Evolutionary conservation across 306 rosid genomes (phyloP).

Genomic region (Medicago ruthenica): DNA sequence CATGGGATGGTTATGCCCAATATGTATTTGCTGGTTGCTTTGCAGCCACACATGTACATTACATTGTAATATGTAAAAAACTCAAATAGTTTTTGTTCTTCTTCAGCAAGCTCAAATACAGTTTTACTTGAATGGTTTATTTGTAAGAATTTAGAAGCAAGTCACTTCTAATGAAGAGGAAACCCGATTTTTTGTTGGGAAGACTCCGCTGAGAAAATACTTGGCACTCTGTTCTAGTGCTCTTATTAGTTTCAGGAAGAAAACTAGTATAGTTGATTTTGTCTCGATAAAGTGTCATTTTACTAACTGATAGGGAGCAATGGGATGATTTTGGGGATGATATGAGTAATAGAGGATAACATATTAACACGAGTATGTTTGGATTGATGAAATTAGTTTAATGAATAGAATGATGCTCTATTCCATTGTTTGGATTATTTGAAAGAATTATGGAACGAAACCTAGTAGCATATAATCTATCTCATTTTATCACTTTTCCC

Average conservation of each 20-base stretch:
- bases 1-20: constrained; percentile 6
- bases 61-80: background rate
- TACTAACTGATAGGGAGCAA: background rate
- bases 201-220: background rate
- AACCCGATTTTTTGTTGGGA: background rate
- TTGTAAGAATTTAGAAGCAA: background rate
- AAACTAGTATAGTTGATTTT: background rate
- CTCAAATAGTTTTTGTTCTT: background rate
- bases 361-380: background rate
- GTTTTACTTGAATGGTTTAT: background rate
- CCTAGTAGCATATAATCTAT: too few relatives aligned
- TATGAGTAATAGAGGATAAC: background rate
- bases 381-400: background rate
- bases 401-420: too few relatives aligned
- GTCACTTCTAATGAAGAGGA: background rate
- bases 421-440: too few relatives aligned
- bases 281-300: background rate
- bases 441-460: too few relatives aligned
- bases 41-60: constrained; percentile 15
- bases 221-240: background rate
- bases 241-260: background rate
- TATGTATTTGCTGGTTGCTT: background rate
- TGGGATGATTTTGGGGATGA: too few relatives aligned
- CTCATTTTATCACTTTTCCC: background rate
- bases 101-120: background rate